Percentiles rank a stretch among this genome's conserved stretches.
Conservation (phyloP, 306 rosid species). For the Cucurbita pepo region DNA sequence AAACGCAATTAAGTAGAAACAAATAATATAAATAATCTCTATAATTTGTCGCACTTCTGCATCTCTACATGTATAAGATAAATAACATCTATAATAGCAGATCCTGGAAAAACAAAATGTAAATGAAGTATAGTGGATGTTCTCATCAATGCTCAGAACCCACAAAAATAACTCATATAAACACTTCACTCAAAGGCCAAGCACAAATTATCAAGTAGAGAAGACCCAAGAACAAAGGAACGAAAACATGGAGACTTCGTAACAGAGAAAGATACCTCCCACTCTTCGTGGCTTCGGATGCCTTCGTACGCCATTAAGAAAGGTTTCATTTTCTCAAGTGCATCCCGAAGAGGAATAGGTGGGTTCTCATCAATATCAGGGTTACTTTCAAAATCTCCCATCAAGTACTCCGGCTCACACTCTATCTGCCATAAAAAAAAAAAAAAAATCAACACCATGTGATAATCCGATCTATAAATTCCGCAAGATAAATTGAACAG, state of each 20-base stretch:
- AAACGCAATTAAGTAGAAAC: background rate
- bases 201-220: background rate
- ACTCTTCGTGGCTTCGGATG: conserved; percentile 77
- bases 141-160: background rate
- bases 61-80: background rate
- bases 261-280: conserved; percentile 52
- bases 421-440: conserved; percentile 49
- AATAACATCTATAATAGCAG: background rate
- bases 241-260: background rate
- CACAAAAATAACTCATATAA: background rate
- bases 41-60: background rate
- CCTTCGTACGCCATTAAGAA: conserved; percentile 85
- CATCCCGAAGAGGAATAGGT: conserved; percentile 67
- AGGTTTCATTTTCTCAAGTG: conserved; percentile 86
- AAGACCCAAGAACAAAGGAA: background rate
- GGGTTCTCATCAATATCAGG: conserved; percentile 86
- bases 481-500: background rate
- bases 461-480: background rate
- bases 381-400: conserved; percentile 70
- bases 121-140: background rate
- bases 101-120: background rate
- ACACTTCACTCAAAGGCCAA: background rate
- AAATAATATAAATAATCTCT: background rate
- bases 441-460: conserved; percentile 1
- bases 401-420: conserved; percentile 69